Conservation (phyloP, 306 rosid genomes). For the Herpetospermum pedunculosum region DNA sequence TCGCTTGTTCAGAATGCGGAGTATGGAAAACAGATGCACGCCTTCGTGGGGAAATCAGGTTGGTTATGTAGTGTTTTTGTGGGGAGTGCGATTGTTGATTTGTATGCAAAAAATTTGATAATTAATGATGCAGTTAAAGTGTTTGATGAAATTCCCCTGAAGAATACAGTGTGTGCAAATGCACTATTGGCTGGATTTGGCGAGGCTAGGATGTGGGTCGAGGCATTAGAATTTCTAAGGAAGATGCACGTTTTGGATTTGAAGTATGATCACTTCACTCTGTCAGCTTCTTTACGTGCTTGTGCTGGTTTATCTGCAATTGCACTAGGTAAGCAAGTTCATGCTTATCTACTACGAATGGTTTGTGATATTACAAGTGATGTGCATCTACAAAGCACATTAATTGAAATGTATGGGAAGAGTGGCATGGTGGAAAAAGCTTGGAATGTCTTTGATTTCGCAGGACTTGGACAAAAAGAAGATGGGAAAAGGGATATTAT, state of each 20-base stretch:
- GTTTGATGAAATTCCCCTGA: conserved; percentile 72
- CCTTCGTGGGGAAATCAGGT: conserved; percentile 39
- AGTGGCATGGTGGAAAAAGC: conserved; percentile 57
- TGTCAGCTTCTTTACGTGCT: conserved; percentile 50
- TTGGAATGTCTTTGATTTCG: conserved; percentile 36
- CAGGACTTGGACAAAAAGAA: conserved; percentile 28
- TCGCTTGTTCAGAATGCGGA: conserved; percentile 25
- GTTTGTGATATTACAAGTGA: conserved; percentile 30
- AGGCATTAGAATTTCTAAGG: conserved; percentile 39
- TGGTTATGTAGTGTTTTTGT: conserved; percentile 59
- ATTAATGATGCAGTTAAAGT: conserved; percentile 34
- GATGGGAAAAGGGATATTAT: conserved; percentile 45
- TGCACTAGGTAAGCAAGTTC: conserved; percentile 57
- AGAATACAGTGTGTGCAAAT: conserved; percentile 56
- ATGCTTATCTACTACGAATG: conserved; percentile 36
- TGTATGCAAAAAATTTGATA: conserved; percentile 33
- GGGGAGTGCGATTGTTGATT: conserved; percentile 57
- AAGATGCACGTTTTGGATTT: conserved; percentile 46
- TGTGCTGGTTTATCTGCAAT: conserved; percentile 54
- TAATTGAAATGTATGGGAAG: conserved; percentile 75
- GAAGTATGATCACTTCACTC: conserved; percentile 48
- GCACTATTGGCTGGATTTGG: conserved; percentile 52
- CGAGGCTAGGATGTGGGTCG: conserved; percentile 49
- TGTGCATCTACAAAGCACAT: conserved; percentile 46
- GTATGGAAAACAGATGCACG: conserved; percentile 46